These are phyloP conservation scores for Fraxinus quadrangulata DNA, from an alignment of 257 asterid species.

Conservation along the genomic window DNA sequence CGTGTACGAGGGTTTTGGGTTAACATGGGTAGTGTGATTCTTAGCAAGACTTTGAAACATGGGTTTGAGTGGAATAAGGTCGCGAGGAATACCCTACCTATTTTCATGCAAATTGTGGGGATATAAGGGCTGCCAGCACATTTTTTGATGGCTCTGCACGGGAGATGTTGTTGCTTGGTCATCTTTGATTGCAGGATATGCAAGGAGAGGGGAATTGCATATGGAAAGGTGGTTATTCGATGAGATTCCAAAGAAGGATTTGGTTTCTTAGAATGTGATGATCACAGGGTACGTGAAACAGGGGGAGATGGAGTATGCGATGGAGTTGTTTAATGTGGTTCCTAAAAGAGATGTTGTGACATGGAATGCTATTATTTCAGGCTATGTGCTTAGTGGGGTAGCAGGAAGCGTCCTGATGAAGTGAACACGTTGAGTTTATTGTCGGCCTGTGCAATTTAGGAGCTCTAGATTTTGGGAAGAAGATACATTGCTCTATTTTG, in stretches of 20 bases:
- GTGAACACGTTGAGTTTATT: conserved; percentile 71
- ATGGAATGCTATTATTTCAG: conserved; percentile 76
- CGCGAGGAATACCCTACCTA: conserved; percentile 59
- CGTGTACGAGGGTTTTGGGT: conserved; percentile 67
- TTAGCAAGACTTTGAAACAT: conserved; percentile 59
- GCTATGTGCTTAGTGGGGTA: conserved; percentile 51
- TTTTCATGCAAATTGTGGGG: conserved; percentile 72
- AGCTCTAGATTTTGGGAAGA: conserved; percentile 63
- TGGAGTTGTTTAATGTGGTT: conserved; percentile 52
- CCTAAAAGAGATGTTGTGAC: conserved; percentile 67
- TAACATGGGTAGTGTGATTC: conserved; percentile 45
- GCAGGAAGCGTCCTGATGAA: conserved; percentile 58
- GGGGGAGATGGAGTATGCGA: conserved; percentile 59
- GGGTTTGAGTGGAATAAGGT: conserved; percentile 71
- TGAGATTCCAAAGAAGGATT: conserved; percentile 66
- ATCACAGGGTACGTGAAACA: conserved; percentile 71
- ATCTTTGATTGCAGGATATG: conserved; percentile 71
- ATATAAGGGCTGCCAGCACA: conserved; percentile 45
- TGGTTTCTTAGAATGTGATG: conserved; percentile 83
- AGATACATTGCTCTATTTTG: conserved; percentile 47
- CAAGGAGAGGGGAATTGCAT: conserved; percentile 59
- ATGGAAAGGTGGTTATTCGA: conserved; percentile 54
- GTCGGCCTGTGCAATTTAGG: conserved; percentile 69
- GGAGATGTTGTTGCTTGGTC: conserved; percentile 84
- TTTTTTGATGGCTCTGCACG: conserved; percentile 47